A percentile compares a stretch with the other conserved stretches of the same genome.
Evolutionary conservation across 2,329 filamentous ascomycete genomes (phyloP).

Genomic region (Helicocarpus griseus): DNA sequence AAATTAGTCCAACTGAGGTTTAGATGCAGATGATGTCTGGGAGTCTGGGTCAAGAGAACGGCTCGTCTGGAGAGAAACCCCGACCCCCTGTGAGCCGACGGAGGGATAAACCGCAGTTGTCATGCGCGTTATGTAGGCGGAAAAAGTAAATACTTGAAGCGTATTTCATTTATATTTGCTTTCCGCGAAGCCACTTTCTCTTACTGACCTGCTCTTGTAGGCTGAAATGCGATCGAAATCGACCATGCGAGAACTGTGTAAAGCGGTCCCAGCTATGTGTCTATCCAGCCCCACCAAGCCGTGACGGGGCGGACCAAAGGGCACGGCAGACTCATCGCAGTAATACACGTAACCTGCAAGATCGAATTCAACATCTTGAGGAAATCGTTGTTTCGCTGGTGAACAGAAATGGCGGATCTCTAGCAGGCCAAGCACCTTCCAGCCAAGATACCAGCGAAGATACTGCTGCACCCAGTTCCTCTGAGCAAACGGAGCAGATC

Average conservation of each 20-base stretch:
- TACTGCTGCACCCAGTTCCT: background rate
- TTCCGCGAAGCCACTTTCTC: background rate
- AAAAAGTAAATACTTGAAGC: constrained; percentile 4
- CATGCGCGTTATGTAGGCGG: background rate
- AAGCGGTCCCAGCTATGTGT: constrained; percentile 6
- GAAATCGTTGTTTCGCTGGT: constrained; percentile 18
- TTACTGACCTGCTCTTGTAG: background rate
- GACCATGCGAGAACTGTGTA: constrained; percentile 8
- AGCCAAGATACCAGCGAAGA: background rate
- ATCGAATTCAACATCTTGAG: constrained; percentile 15
- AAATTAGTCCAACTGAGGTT: too few relatives aligned
- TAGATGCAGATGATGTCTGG: background rate
- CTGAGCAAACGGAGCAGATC: background rate
- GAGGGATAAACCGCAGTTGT: background rate
- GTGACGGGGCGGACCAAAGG: background rate
- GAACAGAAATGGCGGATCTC: background rate
- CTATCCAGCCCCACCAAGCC: background rate
- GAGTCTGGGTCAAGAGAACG: background rate
- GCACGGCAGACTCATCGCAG: background rate
- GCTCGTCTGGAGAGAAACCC: background rate
- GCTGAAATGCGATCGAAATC: constrained; percentile 8
- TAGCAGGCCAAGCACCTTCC: background rate
- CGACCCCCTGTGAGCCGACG: background rate
- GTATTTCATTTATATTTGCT: background rate
- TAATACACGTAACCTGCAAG: constrained; percentile 3